Evolutionary conservation across 2,329 filamentous ascomycete species (phyloP).

Genomic region (Aphanocladium album): DNA sequence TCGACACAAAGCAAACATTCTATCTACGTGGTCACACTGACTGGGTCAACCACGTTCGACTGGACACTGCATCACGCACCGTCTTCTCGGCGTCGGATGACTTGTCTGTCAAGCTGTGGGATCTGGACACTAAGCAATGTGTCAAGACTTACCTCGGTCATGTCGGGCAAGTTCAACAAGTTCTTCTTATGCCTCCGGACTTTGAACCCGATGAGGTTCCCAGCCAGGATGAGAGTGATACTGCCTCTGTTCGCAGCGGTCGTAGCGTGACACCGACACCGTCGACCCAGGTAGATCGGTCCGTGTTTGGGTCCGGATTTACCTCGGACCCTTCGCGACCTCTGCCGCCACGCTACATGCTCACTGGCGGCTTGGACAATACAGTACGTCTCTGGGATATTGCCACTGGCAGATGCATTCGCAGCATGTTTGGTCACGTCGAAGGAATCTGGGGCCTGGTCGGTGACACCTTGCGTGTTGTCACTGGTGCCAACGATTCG

Average conservation of each 20-base stretch:
- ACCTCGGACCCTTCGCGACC: constrained; percentile 56
- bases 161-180: constrained; percentile 91
- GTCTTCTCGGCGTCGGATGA: constrained; percentile 93
- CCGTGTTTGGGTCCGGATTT: constrained; percentile 58
- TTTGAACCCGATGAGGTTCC: constrained; percentile 76
- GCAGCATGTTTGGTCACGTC: constrained; percentile 93
- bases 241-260: constrained; percentile 43
- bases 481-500: constrained; percentile 85
- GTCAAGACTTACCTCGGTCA: constrained; percentile 80
- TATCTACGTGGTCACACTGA: constrained; percentile 79
- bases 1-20: constrained; percentile 75
- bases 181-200: constrained; percentile 75
- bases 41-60: constrained; percentile 94
- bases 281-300: constrained; percentile 39
- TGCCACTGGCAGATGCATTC: constrained; percentile 71
- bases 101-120: constrained; percentile 86
- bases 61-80: constrained; percentile 77
- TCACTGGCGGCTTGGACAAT: constrained; percentile 85
- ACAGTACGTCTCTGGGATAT: constrained; percentile 94
- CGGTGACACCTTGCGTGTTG: constrained; percentile 80
- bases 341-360: constrained; percentile 81
- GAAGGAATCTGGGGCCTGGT: constrained; percentile 94
- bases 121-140: constrained; percentile 76
- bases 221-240: constrained; percentile 49
- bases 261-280: constrained; percentile 38